Conservation (phyloP, 768 basidiomycete species). For the Termitomyces sp. region DNA sequence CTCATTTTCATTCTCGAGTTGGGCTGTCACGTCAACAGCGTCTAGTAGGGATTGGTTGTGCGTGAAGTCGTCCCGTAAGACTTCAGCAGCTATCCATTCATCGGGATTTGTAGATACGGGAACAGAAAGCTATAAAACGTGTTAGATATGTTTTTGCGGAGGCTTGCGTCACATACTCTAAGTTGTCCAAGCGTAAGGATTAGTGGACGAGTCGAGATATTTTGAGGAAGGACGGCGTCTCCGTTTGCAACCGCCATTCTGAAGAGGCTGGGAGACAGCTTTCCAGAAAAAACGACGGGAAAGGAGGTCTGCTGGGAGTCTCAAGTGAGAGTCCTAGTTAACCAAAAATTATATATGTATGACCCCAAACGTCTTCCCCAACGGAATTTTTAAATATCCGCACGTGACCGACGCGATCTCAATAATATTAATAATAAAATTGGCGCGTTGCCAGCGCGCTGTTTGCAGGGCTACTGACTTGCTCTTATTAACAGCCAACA, state of each 20-base stretch:
- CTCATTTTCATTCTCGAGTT: slow-evolving; percentile 56
- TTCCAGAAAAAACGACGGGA: slow-evolving; percentile 19
- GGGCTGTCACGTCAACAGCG: slow-evolving; percentile 49
- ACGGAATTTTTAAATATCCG: slow-evolving; percentile 33
- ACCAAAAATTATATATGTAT: slow-evolving; percentile 35
- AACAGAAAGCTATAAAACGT: slow-evolving; percentile 64
- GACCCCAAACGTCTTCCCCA: slow-evolving; percentile 47
- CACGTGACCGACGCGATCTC: slow-evolving; percentile 36
- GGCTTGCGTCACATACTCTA: slow-evolving; percentile 42
- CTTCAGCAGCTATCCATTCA: slow-evolving; percentile 92
- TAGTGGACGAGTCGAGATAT: slow-evolving; percentile 48
- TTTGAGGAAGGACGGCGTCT: slow-evolving; percentile 30
- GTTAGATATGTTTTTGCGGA: slow-evolving; percentile 7
- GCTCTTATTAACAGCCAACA: background rate
- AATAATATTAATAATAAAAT: background rate
- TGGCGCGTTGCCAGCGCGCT: background rate
- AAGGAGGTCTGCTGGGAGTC: slow-evolving; percentile 21
- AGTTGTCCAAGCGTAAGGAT: slow-evolving; percentile 46
- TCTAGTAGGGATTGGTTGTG: slow-evolving; percentile 61
- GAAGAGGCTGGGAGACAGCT: slow-evolving; percentile 19
- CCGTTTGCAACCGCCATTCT: slow-evolving; percentile 43
- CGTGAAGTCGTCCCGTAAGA: slow-evolving; percentile 85
- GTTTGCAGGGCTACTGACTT: background rate
- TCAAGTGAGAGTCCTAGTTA: slow-evolving; percentile 25
- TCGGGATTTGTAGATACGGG: slow-evolving; percentile 79